Evolutionary conservation across 805 yeast genomes (phyloP).

Genomic region (Candida cerambycidarum): DNA sequence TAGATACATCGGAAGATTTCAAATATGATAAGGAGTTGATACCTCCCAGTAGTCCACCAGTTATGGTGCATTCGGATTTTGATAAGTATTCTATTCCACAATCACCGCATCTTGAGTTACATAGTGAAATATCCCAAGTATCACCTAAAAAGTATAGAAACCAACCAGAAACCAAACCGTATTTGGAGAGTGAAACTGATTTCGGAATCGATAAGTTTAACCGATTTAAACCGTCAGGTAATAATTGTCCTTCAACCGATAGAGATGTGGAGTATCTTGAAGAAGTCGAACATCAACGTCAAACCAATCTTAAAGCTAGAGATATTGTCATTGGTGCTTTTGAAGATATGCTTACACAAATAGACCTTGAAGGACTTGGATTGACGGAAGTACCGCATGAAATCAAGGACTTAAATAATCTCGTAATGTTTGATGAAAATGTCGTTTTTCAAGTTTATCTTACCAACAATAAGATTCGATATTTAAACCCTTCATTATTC

Average conservation of each 20-base stretch:
- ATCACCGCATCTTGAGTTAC: conserved; percentile 16
- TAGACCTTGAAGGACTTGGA: conserved; percentile 48
- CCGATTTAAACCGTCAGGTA: conserved; percentile 31
- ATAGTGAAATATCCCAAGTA: conserved; percentile 8
- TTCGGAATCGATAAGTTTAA: conserved; percentile 54
- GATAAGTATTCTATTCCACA: conserved; percentile 20
- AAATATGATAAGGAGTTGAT: conserved; percentile 12
- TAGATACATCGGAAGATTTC: conserved; percentile 16
- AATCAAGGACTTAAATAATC: conserved; percentile 53
- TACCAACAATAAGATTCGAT: conserved; percentile 47
- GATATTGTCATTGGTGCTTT: conserved; percentile 45
- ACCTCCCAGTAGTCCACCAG: conserved; percentile 42
- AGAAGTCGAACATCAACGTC: conserved; percentile 20
- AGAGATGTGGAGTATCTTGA: conserved; percentile 26
- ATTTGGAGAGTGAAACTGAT: conserved; percentile 33
- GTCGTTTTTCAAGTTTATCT: conserved; percentile 48
- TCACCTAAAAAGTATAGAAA: conserved; percentile 5
- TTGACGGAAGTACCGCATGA: conserved; percentile 56
- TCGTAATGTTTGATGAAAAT: conserved; percentile 42
- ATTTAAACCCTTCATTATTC: conserved; percentile 51
- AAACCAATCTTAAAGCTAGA: conserved; percentile 32
- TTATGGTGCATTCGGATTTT: conserved; percentile 31
- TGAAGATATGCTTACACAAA: conserved; percentile 45
- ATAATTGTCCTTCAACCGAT: conserved; percentile 34
- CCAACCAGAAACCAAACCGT: neutral